These are phyloP conservation scores for Trapa incisa DNA, from an alignment of 345 rosid species.

Conservation along the genomic window DNA sequence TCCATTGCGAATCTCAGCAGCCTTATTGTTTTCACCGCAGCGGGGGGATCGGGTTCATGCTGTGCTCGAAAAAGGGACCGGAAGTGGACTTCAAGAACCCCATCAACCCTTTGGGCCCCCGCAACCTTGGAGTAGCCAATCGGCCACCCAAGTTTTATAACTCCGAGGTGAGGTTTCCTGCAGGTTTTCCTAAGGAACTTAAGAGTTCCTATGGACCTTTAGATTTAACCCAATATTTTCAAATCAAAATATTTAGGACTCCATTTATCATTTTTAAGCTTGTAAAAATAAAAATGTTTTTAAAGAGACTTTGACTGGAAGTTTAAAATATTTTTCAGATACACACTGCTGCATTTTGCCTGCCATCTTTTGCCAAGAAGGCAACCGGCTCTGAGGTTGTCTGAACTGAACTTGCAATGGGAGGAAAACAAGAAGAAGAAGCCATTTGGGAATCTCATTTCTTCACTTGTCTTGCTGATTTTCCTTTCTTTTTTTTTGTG, in stretches of 20 bases:
- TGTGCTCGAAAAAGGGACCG: constrained; percentile 20
- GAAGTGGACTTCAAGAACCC: constrained; percentile 14
- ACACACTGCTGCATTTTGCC: constrained; percentile 79
- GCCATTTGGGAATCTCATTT: not conserved
- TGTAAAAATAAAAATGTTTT: too few relatives aligned
- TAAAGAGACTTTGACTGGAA: not conserved
- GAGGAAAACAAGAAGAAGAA: not conserved
- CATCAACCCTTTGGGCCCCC: constrained; percentile 37
- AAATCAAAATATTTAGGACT: too few relatives aligned
- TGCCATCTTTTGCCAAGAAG: constrained; percentile 72
- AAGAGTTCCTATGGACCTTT: too few relatives aligned
- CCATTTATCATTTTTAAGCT: too few relatives aligned
- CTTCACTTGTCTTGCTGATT: not conserved
- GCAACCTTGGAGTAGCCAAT: constrained; percentile 20
- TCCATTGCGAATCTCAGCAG: not conserved
- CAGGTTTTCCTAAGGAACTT: too few relatives aligned
- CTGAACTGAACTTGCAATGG: constrained; percentile 1
- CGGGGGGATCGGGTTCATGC: constrained; percentile 15
- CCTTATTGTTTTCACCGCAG: constrained; percentile 1
- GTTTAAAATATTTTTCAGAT: constrained; percentile 26
- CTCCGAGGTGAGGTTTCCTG: constrained; percentile 32
- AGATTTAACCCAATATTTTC: too few relatives aligned
- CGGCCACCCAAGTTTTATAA: constrained; percentile 62
- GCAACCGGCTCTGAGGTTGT: constrained; percentile 35
- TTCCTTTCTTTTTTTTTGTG: too few relatives aligned